A percentile compares a stretch with the other conserved stretches of the same genome.
Evolutionary conservation across 2,329 filamentous ascomycete genomes (phyloP).

Genomic region (Ophiocordyceps robertsii): DNA sequence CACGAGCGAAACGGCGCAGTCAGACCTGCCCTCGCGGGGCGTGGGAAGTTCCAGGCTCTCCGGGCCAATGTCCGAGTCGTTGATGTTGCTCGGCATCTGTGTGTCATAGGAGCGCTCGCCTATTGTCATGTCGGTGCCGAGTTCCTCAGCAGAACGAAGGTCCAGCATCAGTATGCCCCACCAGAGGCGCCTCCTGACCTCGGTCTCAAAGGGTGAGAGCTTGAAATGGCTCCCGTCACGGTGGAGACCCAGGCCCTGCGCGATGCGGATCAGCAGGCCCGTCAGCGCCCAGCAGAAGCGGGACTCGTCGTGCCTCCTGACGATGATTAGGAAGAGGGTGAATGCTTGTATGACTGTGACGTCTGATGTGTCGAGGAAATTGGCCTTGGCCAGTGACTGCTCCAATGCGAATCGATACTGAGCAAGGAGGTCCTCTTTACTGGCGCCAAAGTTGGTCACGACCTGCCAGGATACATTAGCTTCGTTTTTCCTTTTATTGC

Average conservation of each 20-base stretch:
- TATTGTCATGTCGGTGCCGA: conserved; percentile 33
- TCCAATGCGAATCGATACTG: conserved; percentile 41
- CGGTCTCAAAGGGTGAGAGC: conserved; percentile 42
- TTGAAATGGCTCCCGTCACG: conserved; percentile 37
- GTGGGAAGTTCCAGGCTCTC: conserved; percentile 31
- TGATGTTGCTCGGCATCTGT: conserved; percentile 33
- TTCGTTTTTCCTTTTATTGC: too few species aligned
- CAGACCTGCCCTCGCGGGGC: conserved; percentile 36
- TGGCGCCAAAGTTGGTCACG: conserved; percentile 26
- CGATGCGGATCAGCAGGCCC: conserved; percentile 43
- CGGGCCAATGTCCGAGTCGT: conserved; percentile 33
- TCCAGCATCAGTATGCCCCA: conserved; percentile 47
- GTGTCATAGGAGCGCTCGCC: conserved; percentile 30
- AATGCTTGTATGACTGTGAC: conserved; percentile 45
- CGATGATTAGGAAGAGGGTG: conserved; percentile 38
- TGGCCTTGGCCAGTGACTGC: conserved; percentile 41
- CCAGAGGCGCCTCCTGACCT: conserved; percentile 48
- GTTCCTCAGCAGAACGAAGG: conserved; percentile 38
- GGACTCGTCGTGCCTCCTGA: conserved; percentile 31
- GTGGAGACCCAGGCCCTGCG: conserved; percentile 47
- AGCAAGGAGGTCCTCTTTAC: conserved; percentile 28
- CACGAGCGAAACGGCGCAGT: conserved; percentile 33
- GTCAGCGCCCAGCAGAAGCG: conserved; percentile 48
- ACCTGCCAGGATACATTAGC: conserved; percentile 7
- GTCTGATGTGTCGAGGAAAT: conserved; percentile 43